Conservation (phyloP, 768 basidiomycete genomes). For the Fomitopsis serialis region DNA sequence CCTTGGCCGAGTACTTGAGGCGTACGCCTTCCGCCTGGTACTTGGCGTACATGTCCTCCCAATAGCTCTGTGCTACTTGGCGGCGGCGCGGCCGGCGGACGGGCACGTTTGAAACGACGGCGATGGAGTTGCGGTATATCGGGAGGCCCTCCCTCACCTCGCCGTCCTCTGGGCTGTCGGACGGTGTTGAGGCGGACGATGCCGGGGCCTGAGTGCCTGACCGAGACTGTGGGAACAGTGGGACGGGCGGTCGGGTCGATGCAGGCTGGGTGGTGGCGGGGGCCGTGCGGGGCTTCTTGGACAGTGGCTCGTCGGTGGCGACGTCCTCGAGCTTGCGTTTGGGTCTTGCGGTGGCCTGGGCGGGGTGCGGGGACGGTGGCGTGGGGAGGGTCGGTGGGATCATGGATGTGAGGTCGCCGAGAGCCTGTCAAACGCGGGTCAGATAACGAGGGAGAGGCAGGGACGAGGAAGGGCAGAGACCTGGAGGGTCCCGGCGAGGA, state of each 20-base stretch:
- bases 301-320: conserved; percentile 20
- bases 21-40: conserved; percentile 66
- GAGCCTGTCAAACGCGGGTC: conserved; percentile 27
- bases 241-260: conserved; percentile 21
- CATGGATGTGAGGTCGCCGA: conserved; percentile 32
- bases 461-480: conserved; percentile 19
- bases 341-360: conserved; percentile 32
- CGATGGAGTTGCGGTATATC: conserved; percentile 23
- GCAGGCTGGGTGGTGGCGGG: conserved; percentile 19
- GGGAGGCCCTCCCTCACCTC: conserved; percentile 38
- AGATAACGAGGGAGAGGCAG: conserved; percentile 15
- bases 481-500: conserved; percentile 36
- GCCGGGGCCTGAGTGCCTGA: conserved; percentile 19
- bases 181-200: conserved; percentile 25
- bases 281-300: conserved; percentile 27
- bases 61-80: conserved; percentile 38
- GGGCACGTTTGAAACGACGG: conserved; percentile 39
- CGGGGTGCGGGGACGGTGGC: conserved; percentile 37
- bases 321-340: conserved; percentile 35
- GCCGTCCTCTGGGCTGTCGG: conserved; percentile 42
- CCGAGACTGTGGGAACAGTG: conserved; percentile 23
- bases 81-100: conserved; percentile 66
- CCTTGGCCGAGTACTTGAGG: conserved; percentile 82
- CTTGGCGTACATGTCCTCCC: conserved; percentile 59
- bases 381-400: conserved; percentile 42